phyloP scores from a whole-genome alignment of 2,329 filamentous ascomycete species.

The Penicillium occitanis region DNA sequence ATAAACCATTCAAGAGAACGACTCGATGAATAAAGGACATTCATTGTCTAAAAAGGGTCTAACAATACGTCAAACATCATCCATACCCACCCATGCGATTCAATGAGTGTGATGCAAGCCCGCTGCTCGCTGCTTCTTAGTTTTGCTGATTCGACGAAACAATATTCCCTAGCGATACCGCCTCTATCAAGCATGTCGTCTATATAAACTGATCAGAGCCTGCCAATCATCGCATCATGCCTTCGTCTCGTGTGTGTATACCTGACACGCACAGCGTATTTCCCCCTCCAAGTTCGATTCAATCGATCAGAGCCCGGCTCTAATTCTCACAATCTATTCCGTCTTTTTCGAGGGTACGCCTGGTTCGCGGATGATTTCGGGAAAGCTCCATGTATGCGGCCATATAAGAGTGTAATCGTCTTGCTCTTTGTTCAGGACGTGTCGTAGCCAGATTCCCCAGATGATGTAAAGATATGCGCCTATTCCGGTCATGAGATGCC shows the following conservation, averaged over 20 bases:
- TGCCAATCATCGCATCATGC: background rate
- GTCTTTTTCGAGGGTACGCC: conserved; percentile 12
- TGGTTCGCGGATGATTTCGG: conserved; percentile 49
- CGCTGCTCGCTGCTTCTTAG: background rate
- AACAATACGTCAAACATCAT: background rate
- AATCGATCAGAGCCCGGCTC: background rate
- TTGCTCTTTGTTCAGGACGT: conserved; percentile 71
- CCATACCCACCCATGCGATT: background rate
- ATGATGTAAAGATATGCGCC: conserved; percentile 82
- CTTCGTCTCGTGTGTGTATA: background rate
- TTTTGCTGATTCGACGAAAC: background rate
- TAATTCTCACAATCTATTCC: background rate
- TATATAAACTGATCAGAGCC: background rate
- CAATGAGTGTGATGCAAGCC: conserved; percentile 1
- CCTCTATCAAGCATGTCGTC: background rate
- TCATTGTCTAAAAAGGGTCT: background rate
- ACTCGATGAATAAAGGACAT: background rate
- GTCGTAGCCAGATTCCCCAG: conserved; percentile 79
- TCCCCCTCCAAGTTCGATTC: background rate
- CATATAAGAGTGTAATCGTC: conserved; percentile 70
- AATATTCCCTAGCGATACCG: too few relatives aligned
- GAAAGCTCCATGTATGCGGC: conserved; percentile 62
- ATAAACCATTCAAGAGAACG: background rate
- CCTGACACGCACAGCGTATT: background rate
- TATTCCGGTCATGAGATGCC: conserved; percentile 78